phyloP scores from a whole-genome alignment of 371 early-diverging fungal species.

The Mucor plumbeus region DNA sequence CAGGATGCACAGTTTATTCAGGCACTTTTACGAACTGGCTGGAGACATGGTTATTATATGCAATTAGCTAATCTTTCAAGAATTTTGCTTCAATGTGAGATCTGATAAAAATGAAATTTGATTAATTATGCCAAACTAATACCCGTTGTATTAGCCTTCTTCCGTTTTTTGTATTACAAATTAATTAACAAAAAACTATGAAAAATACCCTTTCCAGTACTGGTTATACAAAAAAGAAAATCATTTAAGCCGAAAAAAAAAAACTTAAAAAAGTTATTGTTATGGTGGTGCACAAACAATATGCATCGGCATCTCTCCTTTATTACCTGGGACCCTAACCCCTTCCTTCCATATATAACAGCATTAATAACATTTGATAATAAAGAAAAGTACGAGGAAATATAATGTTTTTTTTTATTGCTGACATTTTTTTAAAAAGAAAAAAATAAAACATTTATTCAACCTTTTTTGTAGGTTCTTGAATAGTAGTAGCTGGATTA shows the following conservation, averaged over 20 bases:
- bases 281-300: too few species aligned
- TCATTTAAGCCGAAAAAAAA: not conserved
- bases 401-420: not conserved
- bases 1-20: constrained; percentile 10
- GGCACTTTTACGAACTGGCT: constrained; percentile 5
- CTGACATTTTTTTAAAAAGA: not conserved
- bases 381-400: not conserved
- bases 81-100: not conserved
- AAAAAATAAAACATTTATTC: constrained; percentile 18
- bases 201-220: not conserved
- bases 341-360: not conserved
- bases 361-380: not conserved
- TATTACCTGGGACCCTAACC: too few species aligned
- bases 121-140: not conserved
- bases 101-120: not conserved
- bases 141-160: not conserved
- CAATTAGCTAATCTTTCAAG: not conserved
- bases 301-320: too few species aligned
- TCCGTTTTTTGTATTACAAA: not conserved
- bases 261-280: too few species aligned
- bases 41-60: constrained; percentile 9
- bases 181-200: not conserved
- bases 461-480: constrained; percentile 14
- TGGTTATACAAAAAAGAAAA: constrained; percentile 6
- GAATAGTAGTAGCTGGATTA: not conserved